phyloP scores from a whole-genome alignment of 1,284 basidiomycete genomes.

The Psilocybe mexicana region DNA sequence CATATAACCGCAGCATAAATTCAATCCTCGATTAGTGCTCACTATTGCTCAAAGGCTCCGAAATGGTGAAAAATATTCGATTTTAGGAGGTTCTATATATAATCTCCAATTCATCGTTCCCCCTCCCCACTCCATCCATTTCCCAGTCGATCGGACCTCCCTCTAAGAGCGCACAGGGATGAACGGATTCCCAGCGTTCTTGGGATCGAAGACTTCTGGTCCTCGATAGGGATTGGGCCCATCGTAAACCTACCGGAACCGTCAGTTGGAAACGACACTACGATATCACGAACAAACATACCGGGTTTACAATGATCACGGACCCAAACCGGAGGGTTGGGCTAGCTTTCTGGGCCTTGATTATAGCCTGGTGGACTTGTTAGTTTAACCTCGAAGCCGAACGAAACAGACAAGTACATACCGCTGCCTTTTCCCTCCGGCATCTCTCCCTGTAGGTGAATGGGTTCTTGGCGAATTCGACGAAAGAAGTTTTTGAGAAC shows the following conservation, averaged over 20 bases:
- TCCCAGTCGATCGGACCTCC: not conserved
- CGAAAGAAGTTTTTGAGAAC: not conserved
- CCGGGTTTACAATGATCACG: conserved; percentile 8
- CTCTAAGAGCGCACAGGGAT: conserved; percentile 3
- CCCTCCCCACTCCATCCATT: not conserved
- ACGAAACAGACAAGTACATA: not conserved
- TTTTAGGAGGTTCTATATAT: not conserved
- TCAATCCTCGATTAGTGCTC: not conserved
- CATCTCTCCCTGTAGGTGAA: conserved; percentile 3
- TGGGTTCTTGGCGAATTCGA: conserved; percentile 8
- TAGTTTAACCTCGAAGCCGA: not conserved
- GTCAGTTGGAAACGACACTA: not conserved
- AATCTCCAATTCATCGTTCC: not conserved
- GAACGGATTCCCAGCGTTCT: not conserved
- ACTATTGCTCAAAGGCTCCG: not conserved
- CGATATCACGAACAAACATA: not conserved
- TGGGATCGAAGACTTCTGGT: conserved; percentile 3
- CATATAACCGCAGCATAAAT: not conserved
- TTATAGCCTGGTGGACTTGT: not conserved
- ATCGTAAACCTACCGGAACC: not conserved
- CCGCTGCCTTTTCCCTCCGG: not conserved
- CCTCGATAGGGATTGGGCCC: conserved; percentile 1
- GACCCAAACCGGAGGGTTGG: conserved; percentile 10
- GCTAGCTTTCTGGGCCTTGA: conserved; percentile 2
- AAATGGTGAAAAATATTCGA: not conserved